Base-by-base conservation (phyloP, 1,139 yeast genomes). In the Chernovozyma sophiae-reginae region DNA sequence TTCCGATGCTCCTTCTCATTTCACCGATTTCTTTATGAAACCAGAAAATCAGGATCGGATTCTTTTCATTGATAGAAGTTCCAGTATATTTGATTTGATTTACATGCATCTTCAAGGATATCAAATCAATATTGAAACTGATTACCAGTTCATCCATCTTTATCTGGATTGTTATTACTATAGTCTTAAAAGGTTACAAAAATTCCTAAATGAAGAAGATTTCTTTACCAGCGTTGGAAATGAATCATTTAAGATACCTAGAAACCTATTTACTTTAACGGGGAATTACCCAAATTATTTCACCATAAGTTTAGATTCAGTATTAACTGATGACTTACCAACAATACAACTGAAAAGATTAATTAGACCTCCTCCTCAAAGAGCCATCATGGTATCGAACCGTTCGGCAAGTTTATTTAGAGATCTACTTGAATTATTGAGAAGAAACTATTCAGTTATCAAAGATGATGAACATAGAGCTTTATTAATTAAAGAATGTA, bases 231-330 rank as follows among this genome's bases (percentile, higher is more conserved):
- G 72, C 20, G 65, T 89, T 10, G 94, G 96, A 4, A 73, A 76
- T 20, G 56, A 60, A 34, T 62, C 77, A 16, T 83, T 86, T 56
- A 74, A 72, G 43, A 63, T 89, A 1, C 74, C 89, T 1, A 71
- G 72, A 42, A 64, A 61, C 16, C 46, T 86, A 15, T 62, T 87
- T 35, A 37, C 38, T 4, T 54, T 66, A 6, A 69, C 76, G 3
- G 96, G 96, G 0, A 86, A 89, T 54, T 55, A 60, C 33, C 95
- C 94, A 5, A 89, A 89, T 56, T 86, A 72, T 56, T 85, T 89
- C 58, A 74, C 86, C 12, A 62, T 86, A 17, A 73, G 82, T 6
- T 71, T 70, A 46, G 74, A 76, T 34, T 58, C 77, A 6, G 51
- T 77, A 27, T 65, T 78, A 42, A 58, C 62, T 11, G 80, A 79